Conservation (phyloP, 331 rosid species). For the Pyrus hybrid region DNA sequence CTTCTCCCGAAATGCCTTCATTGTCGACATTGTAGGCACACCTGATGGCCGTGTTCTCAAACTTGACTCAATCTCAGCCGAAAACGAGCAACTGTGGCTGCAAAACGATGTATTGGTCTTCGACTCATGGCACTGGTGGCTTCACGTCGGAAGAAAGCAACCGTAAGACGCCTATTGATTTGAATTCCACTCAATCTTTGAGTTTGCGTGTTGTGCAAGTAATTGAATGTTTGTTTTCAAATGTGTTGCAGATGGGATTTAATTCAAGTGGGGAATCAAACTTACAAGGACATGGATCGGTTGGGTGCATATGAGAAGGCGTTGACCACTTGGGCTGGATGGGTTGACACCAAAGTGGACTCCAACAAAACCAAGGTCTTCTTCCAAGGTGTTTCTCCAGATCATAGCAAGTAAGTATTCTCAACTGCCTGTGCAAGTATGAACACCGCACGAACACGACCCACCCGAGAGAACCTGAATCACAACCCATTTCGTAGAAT, state of each 20-base stretch:
- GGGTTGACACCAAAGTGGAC: slow-evolving; percentile 49
- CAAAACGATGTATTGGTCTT: slow-evolving; percentile 35
- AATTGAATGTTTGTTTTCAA: background rate
- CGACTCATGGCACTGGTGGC: slow-evolving; percentile 80
- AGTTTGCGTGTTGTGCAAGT: background rate
- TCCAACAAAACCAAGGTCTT: slow-evolving; percentile 37
- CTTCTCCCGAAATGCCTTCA: slow-evolving; percentile 47
- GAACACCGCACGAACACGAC: background rate
- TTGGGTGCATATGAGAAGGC: slow-evolving; percentile 11
- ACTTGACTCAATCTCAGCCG: slow-evolving; percentile 35
- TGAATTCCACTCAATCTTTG: background rate
- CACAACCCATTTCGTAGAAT: background rate
- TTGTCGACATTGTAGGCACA: slow-evolving; percentile 42
- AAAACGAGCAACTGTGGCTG: slow-evolving; percentile 26
- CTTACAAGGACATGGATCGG: slow-evolving; percentile 8
- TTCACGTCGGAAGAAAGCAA: slow-evolving; percentile 61
- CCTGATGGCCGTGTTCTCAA: slow-evolving; percentile 29
- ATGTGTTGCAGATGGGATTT: slow-evolving; percentile 11
- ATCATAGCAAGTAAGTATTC: slow-evolving; percentile 46
- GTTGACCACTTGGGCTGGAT: slow-evolving; percentile 36
- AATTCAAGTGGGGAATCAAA: background rate
- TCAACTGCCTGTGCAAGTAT: background rate
- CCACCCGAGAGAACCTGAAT: background rate
- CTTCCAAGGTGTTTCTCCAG: slow-evolving; percentile 87
- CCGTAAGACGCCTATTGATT: slow-evolving; percentile 21